Base-by-base conservation (phyloP, 2,329 filamentous ascomycete genomes). In the Epichloe typhina region DNA sequence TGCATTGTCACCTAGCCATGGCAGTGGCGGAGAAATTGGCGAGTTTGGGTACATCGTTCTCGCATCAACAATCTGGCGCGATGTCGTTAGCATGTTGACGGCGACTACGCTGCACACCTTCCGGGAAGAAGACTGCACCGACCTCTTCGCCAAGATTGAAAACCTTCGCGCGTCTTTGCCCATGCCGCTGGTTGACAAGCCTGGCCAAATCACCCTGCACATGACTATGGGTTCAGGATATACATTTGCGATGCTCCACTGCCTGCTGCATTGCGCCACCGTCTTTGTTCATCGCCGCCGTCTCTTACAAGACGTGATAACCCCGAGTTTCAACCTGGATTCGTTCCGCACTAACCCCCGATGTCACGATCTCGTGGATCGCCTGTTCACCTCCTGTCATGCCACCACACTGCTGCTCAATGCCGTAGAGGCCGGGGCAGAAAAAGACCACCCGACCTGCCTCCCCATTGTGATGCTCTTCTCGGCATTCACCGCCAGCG, bases 381-480 rank as follows among this genome's bases (percentile, higher is more conserved):
- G 70, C 15, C 75, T 81, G 50, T 76, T 82, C 53, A 74, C 73
- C 7, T 75, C 78, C 4, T 80, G 76, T 54, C 78, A 81, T 57
- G 75, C 71, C 61, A 78, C 79, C 53, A 75, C 80, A 46, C 71
- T 73, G 5, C 71, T 80, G 50, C 67, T 81, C 19, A 68, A 72
- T 4, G 73, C 77, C 2, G 72, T 82, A 3, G 77, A 81, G 62
- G 63, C 69, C 11, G 76, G 76, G 9, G 68, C 72, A 1, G 77
- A 81, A 49, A 80, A 80, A 65, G 76, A 80, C 50, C 68, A 70
- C 23, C 69, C 74, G n/a, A 67, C 76, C n/a, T 79, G 74, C 62
- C 79, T 80, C 64, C 78, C 78, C 38, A 77, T 82, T 50, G 79
- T 80, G 54, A 81, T 82, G 78, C 68, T 81, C 12, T 82, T 82